Percentiles rank a stretch among this genome's conserved stretches.
Conservation (phyloP, 1,284 basidiomycete genomes). For the Boletus mariae region DNA sequence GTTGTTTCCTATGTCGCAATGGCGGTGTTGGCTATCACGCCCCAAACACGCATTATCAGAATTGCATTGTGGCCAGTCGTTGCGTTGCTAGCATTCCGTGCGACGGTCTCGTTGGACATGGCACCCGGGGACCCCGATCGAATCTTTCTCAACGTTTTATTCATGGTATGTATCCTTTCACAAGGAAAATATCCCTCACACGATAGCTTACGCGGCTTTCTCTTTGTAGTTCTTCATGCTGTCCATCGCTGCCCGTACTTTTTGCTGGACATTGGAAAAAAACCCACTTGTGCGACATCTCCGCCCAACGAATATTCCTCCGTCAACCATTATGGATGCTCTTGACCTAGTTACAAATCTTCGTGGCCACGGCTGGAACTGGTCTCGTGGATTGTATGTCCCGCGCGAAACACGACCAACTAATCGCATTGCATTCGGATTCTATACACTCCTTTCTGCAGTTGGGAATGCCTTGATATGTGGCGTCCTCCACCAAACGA, state of each 20-base stretch:
- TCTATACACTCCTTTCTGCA: neutral
- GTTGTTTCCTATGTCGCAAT: neutral
- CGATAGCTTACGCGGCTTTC: no score
- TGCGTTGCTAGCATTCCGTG: neutral
- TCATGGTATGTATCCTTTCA: neutral
- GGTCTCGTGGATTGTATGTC: slow-evolving; percentile 35
- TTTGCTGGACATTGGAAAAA: neutral
- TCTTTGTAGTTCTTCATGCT: neutral
- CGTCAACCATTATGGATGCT: slow-evolving; percentile 37
- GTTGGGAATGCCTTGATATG: neutral
- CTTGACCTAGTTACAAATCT: slow-evolving; percentile 45
- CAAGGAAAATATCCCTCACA: neutral
- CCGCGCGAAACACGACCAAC: slow-evolving; percentile 41
- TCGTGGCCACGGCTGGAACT: slow-evolving; percentile 51
- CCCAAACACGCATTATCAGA: neutral
- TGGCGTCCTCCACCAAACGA: neutral
- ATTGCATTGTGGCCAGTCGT: neutral
- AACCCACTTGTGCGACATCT: neutral
- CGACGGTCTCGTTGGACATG: neutral
- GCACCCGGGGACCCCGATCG: neutral
- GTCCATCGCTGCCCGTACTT: neutral
- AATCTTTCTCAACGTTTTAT: neutral
- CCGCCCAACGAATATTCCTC: slow-evolving; percentile 1
- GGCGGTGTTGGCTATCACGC: neutral
- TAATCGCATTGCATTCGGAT: slow-evolving; percentile 30